A percentile compares a stretch with the other conserved stretches of the same genome.
Evolutionary conservation across 1,139 yeast genomes (phyloP).

Genomic region (Saccharomyces hybrid): DNA sequence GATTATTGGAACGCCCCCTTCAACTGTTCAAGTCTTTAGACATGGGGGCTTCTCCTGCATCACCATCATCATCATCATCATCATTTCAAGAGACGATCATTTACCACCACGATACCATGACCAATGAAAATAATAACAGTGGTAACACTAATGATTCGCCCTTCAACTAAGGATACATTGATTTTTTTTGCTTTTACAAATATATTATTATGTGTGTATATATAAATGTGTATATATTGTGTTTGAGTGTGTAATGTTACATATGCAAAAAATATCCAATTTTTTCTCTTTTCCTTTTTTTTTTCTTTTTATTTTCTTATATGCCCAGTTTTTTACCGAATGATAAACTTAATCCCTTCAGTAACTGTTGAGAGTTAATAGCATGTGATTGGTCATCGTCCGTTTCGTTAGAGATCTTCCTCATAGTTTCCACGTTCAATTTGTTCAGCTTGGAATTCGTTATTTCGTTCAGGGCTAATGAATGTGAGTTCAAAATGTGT

Average conservation of each 20-base stretch:
- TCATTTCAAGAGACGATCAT: background rate
- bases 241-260: background rate
- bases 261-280: background rate
- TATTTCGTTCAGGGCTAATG: constrained; percentile 7
- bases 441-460: constrained; percentile 1
- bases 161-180: background rate
- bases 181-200: background rate
- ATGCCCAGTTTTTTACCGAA: background rate
- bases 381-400: background rate
- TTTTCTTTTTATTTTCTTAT: background rate
- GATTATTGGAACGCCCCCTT: constrained; percentile 42
- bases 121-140: background rate
- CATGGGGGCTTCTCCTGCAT: background rate
- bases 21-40: constrained; percentile 36
- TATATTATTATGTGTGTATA: background rate
- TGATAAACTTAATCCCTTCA: background rate
- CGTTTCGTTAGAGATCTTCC: background rate
- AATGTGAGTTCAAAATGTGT: constrained; percentile 11
- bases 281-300: background rate
- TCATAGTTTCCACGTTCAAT: constrained; percentile 4
- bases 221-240: background rate
- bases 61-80: background rate
- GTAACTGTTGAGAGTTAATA: background rate
- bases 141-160: background rate
- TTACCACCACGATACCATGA: constrained; percentile 1